Evolutionary conservation across 768 basidiomycete species (phyloP), one percentile per base, ranked within the genome.

Genomic region (Polyporus arcularius): DNA sequence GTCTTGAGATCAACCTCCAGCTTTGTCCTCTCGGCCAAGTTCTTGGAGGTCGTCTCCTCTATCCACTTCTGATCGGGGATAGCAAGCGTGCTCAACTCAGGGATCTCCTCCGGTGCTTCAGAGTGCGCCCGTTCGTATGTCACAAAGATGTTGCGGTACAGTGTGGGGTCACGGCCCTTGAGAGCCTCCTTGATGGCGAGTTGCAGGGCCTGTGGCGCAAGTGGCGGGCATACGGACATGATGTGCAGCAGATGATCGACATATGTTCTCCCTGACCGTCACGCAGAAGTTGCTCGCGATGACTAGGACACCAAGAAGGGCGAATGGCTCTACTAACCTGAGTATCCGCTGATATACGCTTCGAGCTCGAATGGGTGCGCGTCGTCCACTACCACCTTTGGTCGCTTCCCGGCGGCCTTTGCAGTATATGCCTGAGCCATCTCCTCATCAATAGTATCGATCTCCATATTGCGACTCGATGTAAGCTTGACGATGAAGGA

Each of bases 1-100:
- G 90, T 92, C 83, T 94, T 96, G 70, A 98, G 79, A 72, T 98
- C 96, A 5, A 95, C 89, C 76, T 97, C 96, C 59, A 97, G 77
- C 72, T 89, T 92, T n/a, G 82, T 83, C 60, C 79, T 80, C 70
- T 96, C 93, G n/a, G 83, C 82, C 62, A 80, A 76, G 68, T 90
- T 93, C 73, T 82, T 85, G 61, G 82, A 78, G 45, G 78, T 77
- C 31, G 77, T 82, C 65, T 88, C 84, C 45, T 95, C 90, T 16
- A 85, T 74, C 95, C 94, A 97, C 11, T 76, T 79, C 57, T 80
- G 76, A 69, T 96, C 88, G 31, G 88, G 68, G 46, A 75, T 69
- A 5, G 83, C 80, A 31, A 86, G 68, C 6, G 84, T 81, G 58
- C 77, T 64, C 9, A 76, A 60, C 55, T 80, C 77, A 10, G 85